Evolutionary conservation across 1,139 yeast genomes (phyloP).

Genomic region (Candida buenavistaensis): DNA sequence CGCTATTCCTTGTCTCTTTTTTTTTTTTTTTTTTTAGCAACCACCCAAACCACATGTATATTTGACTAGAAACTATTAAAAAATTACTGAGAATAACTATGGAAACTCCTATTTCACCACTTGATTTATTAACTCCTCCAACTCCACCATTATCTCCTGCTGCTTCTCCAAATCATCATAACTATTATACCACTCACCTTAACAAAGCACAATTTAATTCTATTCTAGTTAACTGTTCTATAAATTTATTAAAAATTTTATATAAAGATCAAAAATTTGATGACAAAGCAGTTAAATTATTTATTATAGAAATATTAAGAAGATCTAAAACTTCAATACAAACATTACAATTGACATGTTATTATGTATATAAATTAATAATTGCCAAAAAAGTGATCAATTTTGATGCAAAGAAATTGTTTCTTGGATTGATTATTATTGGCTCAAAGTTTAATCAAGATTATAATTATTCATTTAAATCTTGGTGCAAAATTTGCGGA

Average conservation of each 20-base stretch:
- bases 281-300: slow-evolving; percentile 34
- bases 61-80: no score
- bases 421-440: slow-evolving; percentile 64
- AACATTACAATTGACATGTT: slow-evolving; percentile 66
- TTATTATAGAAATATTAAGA: slow-evolving; percentile 63
- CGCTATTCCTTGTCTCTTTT: no score
- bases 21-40: no score
- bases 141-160: slow-evolving; percentile 4
- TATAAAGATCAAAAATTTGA: slow-evolving; percentile 20
- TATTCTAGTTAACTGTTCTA: slow-evolving; percentile 38
- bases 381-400: slow-evolving; percentile 14
- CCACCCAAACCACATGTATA: no score
- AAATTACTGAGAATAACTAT: no score
- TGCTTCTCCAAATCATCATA: slow-evolving; percentile 37
- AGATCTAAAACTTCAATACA: slow-evolving; percentile 69
- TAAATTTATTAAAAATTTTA: slow-evolving; percentile 38
- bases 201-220: slow-evolving; percentile 45
- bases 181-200: slow-evolving; percentile 40
- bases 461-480: slow-evolving; percentile 62
- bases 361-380: slow-evolving; percentile 54
- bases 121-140: slow-evolving; percentile 3
- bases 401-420: slow-evolving; percentile 62
- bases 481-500: slow-evolving; percentile 81
- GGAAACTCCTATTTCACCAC: no score
- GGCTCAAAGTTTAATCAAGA: slow-evolving; percentile 77